A percentile compares a stretch with the other conserved stretches of the same genome.
Conservation (phyloP, 257 asterid species). For the Penstemon newberryi region DNA sequence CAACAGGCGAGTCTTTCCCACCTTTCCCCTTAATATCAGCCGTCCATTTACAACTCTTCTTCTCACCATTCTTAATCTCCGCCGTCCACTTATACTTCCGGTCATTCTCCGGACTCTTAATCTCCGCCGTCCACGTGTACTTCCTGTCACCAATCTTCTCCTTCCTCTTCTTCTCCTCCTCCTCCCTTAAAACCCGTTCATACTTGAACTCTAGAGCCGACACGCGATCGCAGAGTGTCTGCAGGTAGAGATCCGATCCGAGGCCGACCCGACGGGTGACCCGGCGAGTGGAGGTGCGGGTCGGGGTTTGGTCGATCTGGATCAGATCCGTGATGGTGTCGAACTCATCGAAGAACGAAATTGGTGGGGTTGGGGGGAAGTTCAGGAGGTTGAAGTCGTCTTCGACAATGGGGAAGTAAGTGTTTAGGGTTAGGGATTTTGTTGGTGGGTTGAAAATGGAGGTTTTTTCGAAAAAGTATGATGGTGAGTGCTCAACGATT, state of each 20-base stretch:
- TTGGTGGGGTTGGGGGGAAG: constrained; percentile 26
- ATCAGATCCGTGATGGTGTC: constrained; percentile 71
- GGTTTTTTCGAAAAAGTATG: constrained; percentile 35
- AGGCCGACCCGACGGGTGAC: constrained; percentile 42
- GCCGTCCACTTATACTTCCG: constrained; percentile 74
- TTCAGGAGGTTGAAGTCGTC: constrained; percentile 52
- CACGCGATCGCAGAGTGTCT: constrained; percentile 70
- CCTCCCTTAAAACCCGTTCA: constrained; percentile 37
- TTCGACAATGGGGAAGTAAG: constrained; percentile 36
- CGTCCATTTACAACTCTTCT: constrained; percentile 54
- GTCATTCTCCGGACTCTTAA: constrained; percentile 59
- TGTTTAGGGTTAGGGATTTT: constrained; percentile 33
- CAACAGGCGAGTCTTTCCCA: constrained; percentile 38
- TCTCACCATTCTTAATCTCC: constrained; percentile 57
- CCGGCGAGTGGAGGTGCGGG: constrained; percentile 49
- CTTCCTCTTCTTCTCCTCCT: constrained; percentile 36
- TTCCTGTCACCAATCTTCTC: constrained; percentile 52
- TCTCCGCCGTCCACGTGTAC: constrained; percentile 92
- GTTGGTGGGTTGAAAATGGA: constrained; percentile 41
- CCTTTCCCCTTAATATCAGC: constrained; percentile 82
- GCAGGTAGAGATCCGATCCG: constrained; percentile 40
- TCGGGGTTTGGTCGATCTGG: constrained; percentile 63
- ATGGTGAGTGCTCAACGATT: constrained; percentile 52
- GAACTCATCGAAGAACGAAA: constrained; percentile 39
- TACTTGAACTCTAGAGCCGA: constrained; percentile 51